These are phyloP conservation scores for Rhodosporidiobolus sp. DNA, from an alignment of 768 basidiomycete genomes.

Conservation along the genomic window DNA sequence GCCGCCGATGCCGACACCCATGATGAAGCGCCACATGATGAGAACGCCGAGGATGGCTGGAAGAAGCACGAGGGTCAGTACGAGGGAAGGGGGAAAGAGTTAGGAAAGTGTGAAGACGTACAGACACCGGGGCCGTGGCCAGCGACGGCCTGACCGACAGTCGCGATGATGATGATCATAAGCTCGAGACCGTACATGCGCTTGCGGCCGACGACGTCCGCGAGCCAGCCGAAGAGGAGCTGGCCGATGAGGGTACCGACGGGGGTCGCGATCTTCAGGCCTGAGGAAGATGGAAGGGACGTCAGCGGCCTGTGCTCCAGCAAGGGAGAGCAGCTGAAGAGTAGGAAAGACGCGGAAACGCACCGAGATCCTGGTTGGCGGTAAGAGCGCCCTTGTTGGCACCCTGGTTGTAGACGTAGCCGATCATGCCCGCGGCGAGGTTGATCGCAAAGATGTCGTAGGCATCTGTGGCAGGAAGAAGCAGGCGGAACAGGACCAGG, in stretches of 20 bases:
- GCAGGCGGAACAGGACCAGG: too few relatives aligned
- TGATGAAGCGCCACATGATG: conserved; percentile 54
- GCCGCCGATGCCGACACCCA: conserved; percentile 69
- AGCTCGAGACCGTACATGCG: conserved; percentile 66
- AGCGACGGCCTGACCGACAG: conserved; percentile 58
- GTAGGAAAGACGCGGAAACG: conserved; percentile 41
- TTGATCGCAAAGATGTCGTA: conserved; percentile 89
- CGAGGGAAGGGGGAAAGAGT: too few relatives aligned
- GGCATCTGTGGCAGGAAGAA: conserved; percentile 23
- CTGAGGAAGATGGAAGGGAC: too few relatives aligned
- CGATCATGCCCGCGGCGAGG: conserved; percentile 77
- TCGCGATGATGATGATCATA: conserved; percentile 68
- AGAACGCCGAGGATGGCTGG: conserved; percentile 61
- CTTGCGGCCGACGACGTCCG: conserved; percentile 42
- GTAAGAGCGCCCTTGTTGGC: conserved; percentile 52
- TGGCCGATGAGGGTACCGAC: conserved; percentile 42
- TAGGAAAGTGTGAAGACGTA: too few relatives aligned
- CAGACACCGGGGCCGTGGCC: conserved; percentile 59
- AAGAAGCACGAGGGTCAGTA: too few relatives aligned
- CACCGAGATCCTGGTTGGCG: conserved; percentile 64
- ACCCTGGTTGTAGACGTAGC: conserved; percentile 65
- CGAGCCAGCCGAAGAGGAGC: conserved; percentile 40
- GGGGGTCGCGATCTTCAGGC: conserved; percentile 42
- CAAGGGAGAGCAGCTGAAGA: conserved; percentile 9
- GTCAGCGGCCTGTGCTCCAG: too few relatives aligned